These are phyloP conservation scores for Termitomyces sp. DNA, from an alignment of 768 basidiomycete genomes.

Conservation along the genomic window DNA sequence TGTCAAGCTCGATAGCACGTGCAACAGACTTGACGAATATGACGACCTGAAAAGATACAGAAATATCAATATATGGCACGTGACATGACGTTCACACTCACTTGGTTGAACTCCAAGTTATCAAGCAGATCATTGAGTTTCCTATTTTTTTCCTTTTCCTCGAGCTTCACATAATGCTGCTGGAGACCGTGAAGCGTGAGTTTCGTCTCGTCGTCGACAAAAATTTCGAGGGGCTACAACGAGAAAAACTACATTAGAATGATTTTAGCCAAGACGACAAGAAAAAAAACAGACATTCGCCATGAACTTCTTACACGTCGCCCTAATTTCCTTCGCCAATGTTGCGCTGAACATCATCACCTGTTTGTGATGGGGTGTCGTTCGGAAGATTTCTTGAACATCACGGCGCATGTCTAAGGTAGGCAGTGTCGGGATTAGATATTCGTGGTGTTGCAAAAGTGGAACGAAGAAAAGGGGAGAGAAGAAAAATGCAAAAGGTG, in stretches of 20 bases:
- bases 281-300: slow-evolving; percentile 66
- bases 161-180: slow-evolving; percentile 97
- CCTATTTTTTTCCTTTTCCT: slow-evolving; percentile 93
- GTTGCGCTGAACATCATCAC: slow-evolving; percentile 99
- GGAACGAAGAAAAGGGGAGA: slow-evolving; percentile 44
- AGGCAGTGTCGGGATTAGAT: slow-evolving; percentile 68
- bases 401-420: slow-evolving; percentile 99
- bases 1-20: slow-evolving; percentile 94
- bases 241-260: neutral
- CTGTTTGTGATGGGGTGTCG: slow-evolving; percentile 99
- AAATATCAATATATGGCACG: neutral
- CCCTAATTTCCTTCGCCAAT: slow-evolving; percentile 91
- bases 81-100: slow-evolving; percentile 22
- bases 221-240: slow-evolving; percentile 91
- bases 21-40: slow-evolving; percentile 99
- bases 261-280: neutral
- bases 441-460: slow-evolving; percentile 38
- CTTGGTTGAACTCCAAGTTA: slow-evolving; percentile 97
- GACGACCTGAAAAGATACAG: slow-evolving; percentile 65
- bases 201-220: slow-evolving; percentile 99
- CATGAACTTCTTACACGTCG: slow-evolving; percentile 99
- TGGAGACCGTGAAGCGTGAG: slow-evolving; percentile 96
- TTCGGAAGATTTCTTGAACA: slow-evolving; percentile 99
- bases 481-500: slow-evolving; percentile 28
- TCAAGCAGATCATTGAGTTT: slow-evolving; percentile 95